Percentiles rank a stretch among this genome's conserved stretches.
Conservation (phyloP, 1,284 basidiomycete genomes). For the Trichosporon inkin region DNA sequence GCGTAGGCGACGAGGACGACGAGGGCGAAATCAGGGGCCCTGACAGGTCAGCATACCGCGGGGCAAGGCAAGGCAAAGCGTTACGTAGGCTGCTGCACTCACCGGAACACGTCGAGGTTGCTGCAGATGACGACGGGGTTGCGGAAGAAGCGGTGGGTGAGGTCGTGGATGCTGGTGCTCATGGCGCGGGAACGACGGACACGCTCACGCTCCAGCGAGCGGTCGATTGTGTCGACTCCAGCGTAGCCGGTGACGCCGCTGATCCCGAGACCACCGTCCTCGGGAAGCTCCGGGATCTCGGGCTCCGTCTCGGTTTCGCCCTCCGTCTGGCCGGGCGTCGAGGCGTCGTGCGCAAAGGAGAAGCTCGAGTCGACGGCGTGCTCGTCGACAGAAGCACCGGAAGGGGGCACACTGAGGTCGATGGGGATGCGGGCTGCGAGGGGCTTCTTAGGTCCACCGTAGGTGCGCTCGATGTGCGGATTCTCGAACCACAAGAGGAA, state of each 20-base stretch:
- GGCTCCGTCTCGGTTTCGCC: constrained; percentile 66
- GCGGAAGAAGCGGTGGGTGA: constrained; percentile 84
- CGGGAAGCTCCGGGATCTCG: constrained; percentile 41
- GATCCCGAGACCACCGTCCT: constrained; percentile 7
- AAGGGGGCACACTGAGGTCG: constrained; percentile 14
- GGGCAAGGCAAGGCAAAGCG: too few relatives aligned
- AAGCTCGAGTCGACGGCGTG: constrained; percentile 11
- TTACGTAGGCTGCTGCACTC: constrained; percentile 26
- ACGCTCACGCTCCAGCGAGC: background rate
- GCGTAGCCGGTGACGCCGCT: background rate
- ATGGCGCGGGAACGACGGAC: constrained; percentile 24
- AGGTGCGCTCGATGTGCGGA: constrained; percentile 90
- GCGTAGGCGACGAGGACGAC: constrained; percentile 60
- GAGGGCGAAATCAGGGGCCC: constrained; percentile 65
- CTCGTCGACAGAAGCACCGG: constrained; percentile 5
- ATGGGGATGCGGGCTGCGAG: constrained; percentile 77
- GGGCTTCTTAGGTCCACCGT: constrained; percentile 74
- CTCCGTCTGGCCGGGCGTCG: constrained; percentile 66
- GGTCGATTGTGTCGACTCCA: constrained; percentile 3
- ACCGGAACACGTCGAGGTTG: constrained; percentile 83
- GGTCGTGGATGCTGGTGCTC: constrained; percentile 71
- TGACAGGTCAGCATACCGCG: constrained; percentile 34
- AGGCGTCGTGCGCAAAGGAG: constrained; percentile 15
- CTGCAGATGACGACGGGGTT: constrained; percentile 76
- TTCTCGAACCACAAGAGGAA: constrained; percentile 97